Evolutionary conservation across 805 yeast species (phyloP).

Genomic region (Candida gorgasii): DNA sequence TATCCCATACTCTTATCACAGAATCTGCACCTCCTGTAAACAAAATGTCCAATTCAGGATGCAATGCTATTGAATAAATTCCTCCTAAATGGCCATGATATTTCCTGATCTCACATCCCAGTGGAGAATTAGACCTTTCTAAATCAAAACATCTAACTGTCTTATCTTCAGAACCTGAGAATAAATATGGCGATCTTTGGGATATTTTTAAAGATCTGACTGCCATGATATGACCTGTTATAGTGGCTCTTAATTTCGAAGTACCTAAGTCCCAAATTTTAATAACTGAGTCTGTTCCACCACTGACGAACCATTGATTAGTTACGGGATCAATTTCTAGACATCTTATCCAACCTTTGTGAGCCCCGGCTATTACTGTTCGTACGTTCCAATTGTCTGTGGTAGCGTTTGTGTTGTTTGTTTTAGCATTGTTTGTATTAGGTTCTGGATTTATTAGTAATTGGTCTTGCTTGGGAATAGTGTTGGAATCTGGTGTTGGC

Average conservation of each 20-base stretch:
- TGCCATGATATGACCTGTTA: constrained; percentile 90
- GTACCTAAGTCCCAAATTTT: constrained; percentile 88
- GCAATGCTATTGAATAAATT: constrained; percentile 78
- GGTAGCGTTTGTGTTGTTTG: not conserved
- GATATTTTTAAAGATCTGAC: constrained; percentile 78
- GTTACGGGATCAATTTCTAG: constrained; percentile 76
- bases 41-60: constrained; percentile 81
- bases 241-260: constrained; percentile 66
- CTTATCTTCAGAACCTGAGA: constrained; percentile 92
- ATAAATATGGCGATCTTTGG: constrained; percentile 78
- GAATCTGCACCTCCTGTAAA: constrained; percentile 90
- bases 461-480: not conserved
- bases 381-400: constrained; percentile 47
- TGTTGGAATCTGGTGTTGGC: not conserved
- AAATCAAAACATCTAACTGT: constrained; percentile 94
- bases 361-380: constrained; percentile 78
- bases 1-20: constrained; percentile 90
- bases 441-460: not conserved
- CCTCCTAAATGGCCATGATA: constrained; percentile 95
- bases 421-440: not conserved
- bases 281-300: constrained; percentile 84
- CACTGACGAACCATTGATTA: constrained; percentile 89
- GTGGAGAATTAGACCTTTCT: constrained; percentile 68
- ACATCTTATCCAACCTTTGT: constrained; percentile 90
- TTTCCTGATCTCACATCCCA: constrained; percentile 62